Base-by-base conservation (phyloP, 1,139 yeast species). In the Debaryomyces sp. region DNA sequence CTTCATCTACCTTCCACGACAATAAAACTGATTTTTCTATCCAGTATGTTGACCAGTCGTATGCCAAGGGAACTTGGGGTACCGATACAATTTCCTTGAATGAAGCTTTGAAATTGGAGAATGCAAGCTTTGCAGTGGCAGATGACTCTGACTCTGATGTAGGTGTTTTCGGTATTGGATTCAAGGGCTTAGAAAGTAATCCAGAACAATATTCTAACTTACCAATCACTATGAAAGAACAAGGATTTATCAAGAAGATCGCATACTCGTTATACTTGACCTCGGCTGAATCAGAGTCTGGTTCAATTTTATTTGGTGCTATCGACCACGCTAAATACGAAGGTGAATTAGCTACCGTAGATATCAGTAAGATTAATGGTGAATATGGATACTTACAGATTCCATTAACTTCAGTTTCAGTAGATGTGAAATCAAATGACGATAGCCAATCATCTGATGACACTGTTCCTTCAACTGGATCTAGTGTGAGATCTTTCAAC, bases 91-190 rank as follows among this genome's bases (percentile, higher is more conserved):
- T 58, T 54, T 41, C 60, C 2, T 54, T 68, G 13, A 50, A 58
- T 22, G 56, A 50, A 29, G 48, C 48, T 26, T 53, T 66, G 36
- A 54, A 58, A 2, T 61, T 85, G 44, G 74, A 75, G 48, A 73
- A 68, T 12, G 68, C 74, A 5, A 62, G 66, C 15, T 75, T 85
- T 55, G 91, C 87, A 2, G 78, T 82, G 17, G 87, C 86, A 24
- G 77, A 77, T 55, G 59, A 63, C 33, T 68, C 86, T 4, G 78
- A 78, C 57, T 78, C 85, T 10, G 63, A 75, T 6, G 75, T 75
- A 47, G 87, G 87, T 46, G 86, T 85, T 24, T 66, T 84, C 43
- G 90, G 89, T 32, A 79, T 85, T 51, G 87, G 87, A 12, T 73
- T 58, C 40, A 63, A 66, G 22, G 51, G 50, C 47, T 56, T 50